A percentile compares a stretch with the other conserved stretches of the same genome.
phyloP scores from a whole-genome alignment of 768 basidiomycete species.

The Royoungia palumana region DNA sequence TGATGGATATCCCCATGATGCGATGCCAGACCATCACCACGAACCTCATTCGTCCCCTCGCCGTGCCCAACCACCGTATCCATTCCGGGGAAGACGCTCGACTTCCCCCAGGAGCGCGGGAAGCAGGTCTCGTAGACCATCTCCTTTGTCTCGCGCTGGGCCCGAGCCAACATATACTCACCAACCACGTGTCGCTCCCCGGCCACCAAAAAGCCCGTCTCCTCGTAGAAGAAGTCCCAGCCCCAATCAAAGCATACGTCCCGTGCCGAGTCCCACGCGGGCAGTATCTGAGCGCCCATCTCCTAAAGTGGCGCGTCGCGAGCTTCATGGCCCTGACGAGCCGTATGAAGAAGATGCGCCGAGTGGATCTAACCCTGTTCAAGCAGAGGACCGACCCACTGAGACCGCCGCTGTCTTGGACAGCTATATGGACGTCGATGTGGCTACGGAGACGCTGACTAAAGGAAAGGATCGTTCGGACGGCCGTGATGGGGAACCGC shows the following conservation, averaged over 20 bases:
- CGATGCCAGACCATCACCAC: conserved; percentile 12
- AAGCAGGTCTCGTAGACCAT: conserved; percentile 23
- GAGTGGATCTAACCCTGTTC: background rate
- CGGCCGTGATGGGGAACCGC: conserved; percentile 13
- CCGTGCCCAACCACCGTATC: conserved; percentile 11
- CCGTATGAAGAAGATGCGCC: background rate
- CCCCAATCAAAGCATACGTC: conserved; percentile 6
- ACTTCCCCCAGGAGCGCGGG: conserved; percentile 19
- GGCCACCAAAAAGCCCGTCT: conserved; percentile 11
- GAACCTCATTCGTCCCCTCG: conserved; percentile 12
- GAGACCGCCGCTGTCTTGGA: conserved; percentile 1
- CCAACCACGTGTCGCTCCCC: conserved; percentile 11
- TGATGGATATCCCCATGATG: background rate
- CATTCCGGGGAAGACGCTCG: conserved; percentile 22
- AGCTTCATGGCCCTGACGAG: background rate
- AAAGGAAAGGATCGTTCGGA: conserved; percentile 17
- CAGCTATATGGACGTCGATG: conserved; percentile 6
- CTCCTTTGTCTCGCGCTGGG: conserved; percentile 12
- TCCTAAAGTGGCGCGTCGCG: background rate
- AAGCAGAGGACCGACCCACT: conserved; percentile 1
- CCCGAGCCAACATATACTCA: conserved; percentile 10
- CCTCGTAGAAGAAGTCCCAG: conserved; percentile 14
- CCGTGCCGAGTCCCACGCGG: conserved; percentile 11
- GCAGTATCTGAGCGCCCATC: conserved; percentile 3
- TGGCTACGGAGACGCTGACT: background rate